These are phyloP conservation scores for Coemansia sp. DNA, from an alignment of 192 early-diverging fungal species.

Conservation along the genomic window DNA sequence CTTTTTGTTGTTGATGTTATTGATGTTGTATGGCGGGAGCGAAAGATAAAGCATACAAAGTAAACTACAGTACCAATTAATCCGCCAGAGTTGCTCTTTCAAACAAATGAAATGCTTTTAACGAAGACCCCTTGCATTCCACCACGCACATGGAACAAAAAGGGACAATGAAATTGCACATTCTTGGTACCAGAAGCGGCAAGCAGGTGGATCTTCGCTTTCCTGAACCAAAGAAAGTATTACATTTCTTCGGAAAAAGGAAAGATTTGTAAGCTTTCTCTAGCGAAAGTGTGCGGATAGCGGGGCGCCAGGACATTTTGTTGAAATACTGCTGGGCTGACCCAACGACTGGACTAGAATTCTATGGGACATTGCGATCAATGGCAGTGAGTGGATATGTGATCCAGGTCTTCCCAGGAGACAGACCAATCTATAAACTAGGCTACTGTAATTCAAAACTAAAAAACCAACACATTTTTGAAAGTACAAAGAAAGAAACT, in stretches of 20 bases:
- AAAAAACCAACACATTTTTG: constrained; percentile 10
- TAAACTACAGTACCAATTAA: constrained; percentile 14
- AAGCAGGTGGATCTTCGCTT: constrained; percentile 9
- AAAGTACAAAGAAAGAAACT: neutral
- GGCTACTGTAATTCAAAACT: constrained; percentile 6
- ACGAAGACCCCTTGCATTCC: constrained; percentile 6
- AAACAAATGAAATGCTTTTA: constrained; percentile 5
- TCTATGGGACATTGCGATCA: constrained; percentile 3
- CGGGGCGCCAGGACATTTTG: neutral
- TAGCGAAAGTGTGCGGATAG: neutral
- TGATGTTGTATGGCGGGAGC: constrained; percentile 48
- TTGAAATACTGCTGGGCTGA: neutral
- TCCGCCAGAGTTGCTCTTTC: constrained; percentile 22
- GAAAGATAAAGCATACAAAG: constrained; percentile 14
- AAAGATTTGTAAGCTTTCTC: neutral
- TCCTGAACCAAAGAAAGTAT: constrained; percentile 9
- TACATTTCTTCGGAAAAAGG: constrained; percentile 1
- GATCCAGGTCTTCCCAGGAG: too few species aligned
- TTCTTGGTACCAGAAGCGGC: constrained; percentile 5
- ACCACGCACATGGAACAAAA: constrained; percentile 6
- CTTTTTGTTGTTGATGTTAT: too few species aligned
- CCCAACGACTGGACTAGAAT: neutral
- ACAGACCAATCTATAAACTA: too few species aligned
- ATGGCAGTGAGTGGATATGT: too few species aligned
- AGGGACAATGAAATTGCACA: neutral